These are phyloP conservation scores for Primulina eburnea DNA, from an alignment of 257 asterid species.

Conservation along the genomic window DNA sequence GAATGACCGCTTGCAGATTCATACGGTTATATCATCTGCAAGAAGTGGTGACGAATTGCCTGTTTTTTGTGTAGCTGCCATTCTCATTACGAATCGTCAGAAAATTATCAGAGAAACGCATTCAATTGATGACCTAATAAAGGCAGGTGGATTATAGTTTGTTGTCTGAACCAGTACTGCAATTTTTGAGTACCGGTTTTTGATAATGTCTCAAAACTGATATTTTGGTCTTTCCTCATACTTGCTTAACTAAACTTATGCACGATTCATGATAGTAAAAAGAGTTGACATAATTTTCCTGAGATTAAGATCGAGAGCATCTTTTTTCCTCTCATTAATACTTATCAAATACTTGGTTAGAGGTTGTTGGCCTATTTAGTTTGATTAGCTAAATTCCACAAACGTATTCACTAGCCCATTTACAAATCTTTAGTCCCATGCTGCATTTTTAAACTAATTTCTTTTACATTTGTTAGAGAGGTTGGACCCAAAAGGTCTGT, in stretches of 20 bases:
- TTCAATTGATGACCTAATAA: slow-evolving; percentile 89
- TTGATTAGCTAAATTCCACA: neutral
- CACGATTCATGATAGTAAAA: slow-evolving; percentile 11
- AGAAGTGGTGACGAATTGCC: slow-evolving; percentile 87
- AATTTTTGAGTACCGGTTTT: neutral
- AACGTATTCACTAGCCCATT: neutral
- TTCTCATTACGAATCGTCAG: slow-evolving; percentile 86
- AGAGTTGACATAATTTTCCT: neutral
- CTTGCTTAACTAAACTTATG: slow-evolving; percentile 1
- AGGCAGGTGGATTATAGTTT: slow-evolving; percentile 61
- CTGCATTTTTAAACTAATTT: slow-evolving; percentile 17
- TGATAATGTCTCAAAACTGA: neutral
- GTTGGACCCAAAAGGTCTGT: neutral
- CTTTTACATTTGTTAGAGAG: slow-evolving; percentile 7
- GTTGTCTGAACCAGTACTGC: slow-evolving; percentile 10
- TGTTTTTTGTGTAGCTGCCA: slow-evolving; percentile 93
- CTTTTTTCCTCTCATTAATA: neutral
- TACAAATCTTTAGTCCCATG: neutral
- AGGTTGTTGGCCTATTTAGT: slow-evolving; percentile 6
- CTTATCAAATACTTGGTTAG: neutral
- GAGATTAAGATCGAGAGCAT: slow-evolving; percentile 6
- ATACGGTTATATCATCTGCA: slow-evolving; percentile 48
- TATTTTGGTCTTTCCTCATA: slow-evolving; percentile 6
- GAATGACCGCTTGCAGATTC: slow-evolving; percentile 49
- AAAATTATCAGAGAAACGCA: slow-evolving; percentile 72